Evolutionary conservation across 768 basidiomycete genomes (phyloP), one percentile per base, ranked within the genome.

Genomic region (Phylloporus rhodoxanthus): DNA sequence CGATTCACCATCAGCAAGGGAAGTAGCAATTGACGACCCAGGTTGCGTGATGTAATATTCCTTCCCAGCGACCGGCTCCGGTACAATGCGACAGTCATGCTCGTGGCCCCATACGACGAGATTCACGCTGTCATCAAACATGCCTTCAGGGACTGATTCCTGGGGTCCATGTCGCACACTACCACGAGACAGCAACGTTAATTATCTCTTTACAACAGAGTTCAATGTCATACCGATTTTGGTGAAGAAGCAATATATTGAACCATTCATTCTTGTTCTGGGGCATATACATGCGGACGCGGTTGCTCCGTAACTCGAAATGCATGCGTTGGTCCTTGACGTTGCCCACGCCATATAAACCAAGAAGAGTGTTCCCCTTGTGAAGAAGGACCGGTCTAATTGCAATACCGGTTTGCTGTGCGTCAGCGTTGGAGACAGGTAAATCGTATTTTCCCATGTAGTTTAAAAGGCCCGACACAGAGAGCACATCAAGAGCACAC

Each of bases 51-150:
- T 92, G 60, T 79, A 84, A 70, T 99, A 99, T 14, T 78, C 78
- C 67, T 95, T 94, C 11, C 90, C 92, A 4, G 91, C 84, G 8
- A 99, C 95, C 5, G 82, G 78, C 60, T 96, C 91, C 1, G 96
- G 95, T 2, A 82, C 73, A 47, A 95, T 88, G 26, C 94, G 81
- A 61, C 95, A 98, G 67, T 98, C 96, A 63, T 99, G 96, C 67
- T 99, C 96, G 65, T 99, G 96, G 7, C 96, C 96, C 96, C 96
- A 99, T 2, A 99, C 75, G 7, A 99, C 90, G 14, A 99, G 77
- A 59, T 97, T 83, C 30, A 97, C 77, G 58, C 84, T 87, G 62
- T 99, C 91, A 62, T 98, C 95, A 57, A 99, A 99, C 82, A 97
- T 87, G 52, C 88, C 87, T 61, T 98, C 96, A 8, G 95, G 93